phyloP scores from a whole-genome alignment of 768 basidiomycete genomes.

The Ramaria sp. region DNA sequence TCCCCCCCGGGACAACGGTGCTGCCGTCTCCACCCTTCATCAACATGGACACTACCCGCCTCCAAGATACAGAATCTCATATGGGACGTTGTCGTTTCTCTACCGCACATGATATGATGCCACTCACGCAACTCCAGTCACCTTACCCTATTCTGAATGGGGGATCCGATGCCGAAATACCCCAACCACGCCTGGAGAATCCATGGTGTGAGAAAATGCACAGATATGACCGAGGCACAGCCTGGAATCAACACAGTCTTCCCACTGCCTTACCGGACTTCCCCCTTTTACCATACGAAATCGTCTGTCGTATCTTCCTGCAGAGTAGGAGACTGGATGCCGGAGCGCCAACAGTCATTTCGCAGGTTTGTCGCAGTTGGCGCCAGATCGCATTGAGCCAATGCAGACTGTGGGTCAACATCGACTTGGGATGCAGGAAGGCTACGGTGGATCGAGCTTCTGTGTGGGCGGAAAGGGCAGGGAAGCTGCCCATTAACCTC shows the following conservation, averaged over 20 bases:
- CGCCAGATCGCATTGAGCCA: background rate
- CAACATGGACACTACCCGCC: no score
- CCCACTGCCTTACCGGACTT: background rate
- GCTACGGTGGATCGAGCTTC: background rate
- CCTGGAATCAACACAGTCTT: no score
- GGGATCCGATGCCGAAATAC: no score
- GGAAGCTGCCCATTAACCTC: background rate
- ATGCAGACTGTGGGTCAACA: background rate
- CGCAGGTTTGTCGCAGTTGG: conserved; percentile 3
- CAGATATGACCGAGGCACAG: no score
- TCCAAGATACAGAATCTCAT: no score
- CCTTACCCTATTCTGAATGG: no score
- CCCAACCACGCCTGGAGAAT: no score
- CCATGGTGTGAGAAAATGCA: no score
- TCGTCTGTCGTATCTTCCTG: background rate
- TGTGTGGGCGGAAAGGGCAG: background rate
- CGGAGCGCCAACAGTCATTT: background rate
- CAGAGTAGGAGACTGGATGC: background rate
- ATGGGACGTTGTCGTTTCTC: no score
- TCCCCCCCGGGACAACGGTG: background rate
- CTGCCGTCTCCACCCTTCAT: background rate
- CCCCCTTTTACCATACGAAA: conserved; percentile 1
- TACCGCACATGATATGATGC: no score
- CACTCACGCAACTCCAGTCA: no score
- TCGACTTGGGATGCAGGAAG: background rate